Evolutionary conservation across 805 yeast genomes (phyloP).

Genomic region (Isabelozyma pseudorhagii): DNA sequence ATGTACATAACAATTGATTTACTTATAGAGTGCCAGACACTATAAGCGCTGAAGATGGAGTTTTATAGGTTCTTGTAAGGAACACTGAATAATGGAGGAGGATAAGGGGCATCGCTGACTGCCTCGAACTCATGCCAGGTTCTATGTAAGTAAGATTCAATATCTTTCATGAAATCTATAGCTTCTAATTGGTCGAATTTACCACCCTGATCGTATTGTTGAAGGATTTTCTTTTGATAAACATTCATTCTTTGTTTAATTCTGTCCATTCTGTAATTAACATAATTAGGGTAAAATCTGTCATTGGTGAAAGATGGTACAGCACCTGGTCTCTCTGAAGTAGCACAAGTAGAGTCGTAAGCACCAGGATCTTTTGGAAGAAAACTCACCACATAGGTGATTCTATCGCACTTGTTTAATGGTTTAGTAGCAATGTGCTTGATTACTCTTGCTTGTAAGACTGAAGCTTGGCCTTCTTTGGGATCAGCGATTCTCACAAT

Average conservation of each 20-base stretch:
- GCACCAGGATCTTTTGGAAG: constrained; percentile 2
- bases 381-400: constrained; percentile 2
- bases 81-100: constrained; percentile 13
- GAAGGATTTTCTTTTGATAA: constrained; percentile 7
- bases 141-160: constrained; percentile 22
- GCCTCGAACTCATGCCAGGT: constrained; percentile 32
- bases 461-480: constrained; percentile 46
- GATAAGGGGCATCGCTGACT: constrained; percentile 7
- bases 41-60: no score
- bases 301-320: constrained; percentile 1
- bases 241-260: constrained; percentile 3
- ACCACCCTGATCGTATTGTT: constrained; percentile 1
- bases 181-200: constrained; percentile 35
- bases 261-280: constrained; percentile 3
- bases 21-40: no score
- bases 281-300: constrained; percentile 3
- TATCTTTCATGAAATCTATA: constrained; percentile 24
- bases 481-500: constrained; percentile 29
- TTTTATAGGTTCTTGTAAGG: constrained; percentile 6
- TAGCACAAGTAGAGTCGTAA: constrained; percentile 1
- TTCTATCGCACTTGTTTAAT: constrained; percentile 15
- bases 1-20: no score
- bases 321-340: constrained; percentile 2
- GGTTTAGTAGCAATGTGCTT: constrained; percentile 49
- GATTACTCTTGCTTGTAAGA: constrained; percentile 46